Base-by-base conservation (phyloP, 2,329 filamentous ascomycete species). In the Hypoxylon rubiginosum region DNA sequence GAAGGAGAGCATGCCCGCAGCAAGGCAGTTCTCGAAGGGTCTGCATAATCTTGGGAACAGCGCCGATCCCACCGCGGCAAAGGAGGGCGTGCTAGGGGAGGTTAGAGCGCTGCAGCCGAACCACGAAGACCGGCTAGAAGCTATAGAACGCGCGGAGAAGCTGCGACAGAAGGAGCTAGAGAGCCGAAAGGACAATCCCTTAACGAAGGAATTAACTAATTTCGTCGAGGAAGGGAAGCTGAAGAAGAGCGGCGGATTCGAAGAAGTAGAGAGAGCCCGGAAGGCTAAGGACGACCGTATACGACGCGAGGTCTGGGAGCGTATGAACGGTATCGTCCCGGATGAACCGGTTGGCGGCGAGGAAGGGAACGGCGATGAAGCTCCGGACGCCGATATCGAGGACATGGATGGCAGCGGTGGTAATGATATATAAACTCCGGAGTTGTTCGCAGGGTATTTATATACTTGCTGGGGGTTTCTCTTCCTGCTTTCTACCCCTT, bases 81-180 rank as follows among this genome's bases (percentile, higher is more conserved):
- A 97, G 79, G 95, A 97, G 76, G 92, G 91, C 30, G 90, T 99
- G 19, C 84, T 99, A 1, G 94, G 93, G 50, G 96, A 98, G 82
- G 95, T 99, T 48, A 90, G 96, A 46, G 96, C 96, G 3, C 83
- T 99, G 49, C 92, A 96, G 76, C 94, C 95, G 0, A 98, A 99
- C 75, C 96, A 99, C 78, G 94, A 97, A 79, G 90, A 92, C 72
- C 88, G 96, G 36, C 84, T 99, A 0, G 96, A 98, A 80, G 96
- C 96, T 36, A 99, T 99, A 71, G 94, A 98, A 79, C 90, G 96
- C n/a, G 96, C 96, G 0, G 96, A 98, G 81, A 96, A 94, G 81
- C 86, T 94, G 7, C 87, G 96, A 21, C 92, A 96, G 79, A 94
- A 93, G 76, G 96, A 99, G 77, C 86, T 99, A 0, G 92, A 93